phyloP scores from a whole-genome alignment of 495 filamentous ascomycete species.

The Penicillium canescens region DNA sequence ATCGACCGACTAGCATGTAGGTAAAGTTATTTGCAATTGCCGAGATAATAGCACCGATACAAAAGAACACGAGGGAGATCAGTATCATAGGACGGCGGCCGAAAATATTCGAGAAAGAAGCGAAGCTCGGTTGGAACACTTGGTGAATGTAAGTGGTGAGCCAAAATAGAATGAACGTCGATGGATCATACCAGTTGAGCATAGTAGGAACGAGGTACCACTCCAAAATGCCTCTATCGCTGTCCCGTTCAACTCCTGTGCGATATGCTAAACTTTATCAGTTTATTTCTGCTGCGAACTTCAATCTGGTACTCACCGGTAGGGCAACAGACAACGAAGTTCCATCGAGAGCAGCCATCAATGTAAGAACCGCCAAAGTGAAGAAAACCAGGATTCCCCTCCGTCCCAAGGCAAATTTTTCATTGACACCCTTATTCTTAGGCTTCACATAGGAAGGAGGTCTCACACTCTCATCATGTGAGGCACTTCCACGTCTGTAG shows the following conservation, averaged over 20 bases:
- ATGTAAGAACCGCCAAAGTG: conserved; percentile 59
- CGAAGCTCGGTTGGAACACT: conserved; percentile 45
- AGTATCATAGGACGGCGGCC: conserved; percentile 47
- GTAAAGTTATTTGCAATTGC: conserved; percentile 61
- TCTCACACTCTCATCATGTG: neutral
- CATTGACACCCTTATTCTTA: neutral
- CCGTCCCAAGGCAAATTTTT: conserved; percentile 26
- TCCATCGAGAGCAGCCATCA: conserved; percentile 73
- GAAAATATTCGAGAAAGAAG: conserved; percentile 42
- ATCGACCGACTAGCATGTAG: conserved; percentile 63
- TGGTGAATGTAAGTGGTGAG: neutral
- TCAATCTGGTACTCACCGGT: conserved; percentile 45
- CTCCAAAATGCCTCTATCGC: conserved; percentile 62
- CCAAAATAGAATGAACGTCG: neutral
- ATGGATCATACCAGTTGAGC: conserved; percentile 34
- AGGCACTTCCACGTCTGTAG: conserved; percentile 9
- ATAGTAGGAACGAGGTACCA: conserved; percentile 54
- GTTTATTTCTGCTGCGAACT: neutral
- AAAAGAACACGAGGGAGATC: conserved; percentile 54
- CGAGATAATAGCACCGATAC: conserved; percentile 55
- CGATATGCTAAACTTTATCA: conserved; percentile 26
- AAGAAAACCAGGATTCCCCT: conserved; percentile 30
- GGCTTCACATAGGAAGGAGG: conserved; percentile 4
- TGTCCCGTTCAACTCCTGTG: conserved; percentile 46
- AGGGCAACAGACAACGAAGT: conserved; percentile 74